Evolutionary conservation across 495 filamentous ascomycete species (phyloP).

Genomic region (Lepraria neglecta): DNA sequence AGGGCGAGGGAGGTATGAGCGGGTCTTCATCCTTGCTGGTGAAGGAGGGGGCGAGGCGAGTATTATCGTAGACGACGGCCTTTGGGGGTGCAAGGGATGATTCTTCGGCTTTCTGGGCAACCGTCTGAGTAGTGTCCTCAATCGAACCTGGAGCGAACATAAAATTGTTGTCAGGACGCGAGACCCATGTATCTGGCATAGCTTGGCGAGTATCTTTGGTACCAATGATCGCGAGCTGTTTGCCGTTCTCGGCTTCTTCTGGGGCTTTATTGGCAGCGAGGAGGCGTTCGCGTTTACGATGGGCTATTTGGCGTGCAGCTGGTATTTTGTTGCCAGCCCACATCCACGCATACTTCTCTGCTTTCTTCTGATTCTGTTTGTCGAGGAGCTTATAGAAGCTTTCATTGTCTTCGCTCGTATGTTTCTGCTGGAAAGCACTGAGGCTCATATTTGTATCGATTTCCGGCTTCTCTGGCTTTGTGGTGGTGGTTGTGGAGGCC

Average conservation of each 20-base stretch:
- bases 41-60: constrained; percentile 52
- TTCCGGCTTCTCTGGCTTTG: constrained; percentile 35
- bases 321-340: constrained; percentile 86
- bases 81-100: constrained; percentile 71
- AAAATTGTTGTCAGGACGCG: constrained; percentile 67
- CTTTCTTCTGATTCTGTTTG: constrained; percentile 76
- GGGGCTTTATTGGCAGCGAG: constrained; percentile 41
- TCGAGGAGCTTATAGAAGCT: constrained; percentile 89
- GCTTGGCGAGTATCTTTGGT: constrained; percentile 64
- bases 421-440: constrained; percentile 78
- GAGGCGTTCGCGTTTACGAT: constrained; percentile 63
- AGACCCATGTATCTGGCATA: constrained; percentile 69
- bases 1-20: constrained; percentile 62
- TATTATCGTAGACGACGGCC: constrained; percentile 76
- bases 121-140: constrained; percentile 61
- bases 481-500: constrained; percentile 29
- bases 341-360: constrained; percentile 79
- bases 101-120: constrained; percentile 58
- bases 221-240: constrained; percentile 49
- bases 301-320: constrained; percentile 75
- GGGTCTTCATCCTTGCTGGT: constrained; percentile 32
- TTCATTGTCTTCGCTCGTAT: constrained; percentile 96
- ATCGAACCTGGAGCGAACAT: constrained; percentile 75
- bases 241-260: constrained; percentile 36
- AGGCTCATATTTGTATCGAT: constrained; percentile 77